A percentile compares a stretch with the other conserved stretches of the same genome.
Evolutionary conservation across 2,329 filamentous ascomycete species (phyloP).

Genomic region (Monilinia aucupariae): DNA sequence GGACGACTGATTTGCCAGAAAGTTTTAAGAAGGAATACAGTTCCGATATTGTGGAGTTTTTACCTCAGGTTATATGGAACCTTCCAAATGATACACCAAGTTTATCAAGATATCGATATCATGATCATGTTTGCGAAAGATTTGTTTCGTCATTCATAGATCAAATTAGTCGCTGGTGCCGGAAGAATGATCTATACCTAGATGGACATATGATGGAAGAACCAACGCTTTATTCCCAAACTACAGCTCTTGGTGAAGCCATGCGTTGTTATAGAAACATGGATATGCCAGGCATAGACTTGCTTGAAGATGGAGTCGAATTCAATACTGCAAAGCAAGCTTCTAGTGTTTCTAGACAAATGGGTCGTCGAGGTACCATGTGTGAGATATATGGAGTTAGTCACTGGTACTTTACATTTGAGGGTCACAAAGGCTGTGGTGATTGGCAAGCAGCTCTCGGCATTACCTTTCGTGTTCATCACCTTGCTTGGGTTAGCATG

Average conservation of each 20-base stretch:
- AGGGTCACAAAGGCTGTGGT: constrained; percentile 35
- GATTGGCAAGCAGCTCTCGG: constrained; percentile 37
- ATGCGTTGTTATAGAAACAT: constrained; percentile 35
- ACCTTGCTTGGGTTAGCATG: constrained; percentile 36
- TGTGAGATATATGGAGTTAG: constrained; percentile 35
- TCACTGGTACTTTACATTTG: constrained; percentile 35
- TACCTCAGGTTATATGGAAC: constrained; percentile 35
- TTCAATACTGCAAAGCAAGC: constrained; percentile 36
- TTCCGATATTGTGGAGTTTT: constrained; percentile 25
- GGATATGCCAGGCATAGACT: constrained; percentile 35
- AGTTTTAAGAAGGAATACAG: constrained; percentile 29
- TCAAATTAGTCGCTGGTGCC: constrained; percentile 32
- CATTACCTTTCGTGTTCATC: constrained; percentile 35
- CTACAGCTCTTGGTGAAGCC: constrained; percentile 33
- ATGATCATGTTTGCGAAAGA: constrained; percentile 35
- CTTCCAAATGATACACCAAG: constrained; percentile 30
- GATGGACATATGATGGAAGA: constrained; percentile 37
- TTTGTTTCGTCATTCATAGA: constrained; percentile 35
- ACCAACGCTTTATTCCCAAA: constrained; percentile 33
- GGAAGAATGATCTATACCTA: constrained; percentile 29
- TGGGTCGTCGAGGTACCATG: constrained; percentile 31
- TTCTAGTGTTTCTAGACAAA: constrained; percentile 34
- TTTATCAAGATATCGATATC: constrained; percentile 31
- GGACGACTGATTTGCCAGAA: constrained; percentile 32
- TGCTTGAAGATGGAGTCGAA: constrained; percentile 34